phyloP scores from a whole-genome alignment of 129 eudicot species.

The Kitagawia praeruptora region DNA sequence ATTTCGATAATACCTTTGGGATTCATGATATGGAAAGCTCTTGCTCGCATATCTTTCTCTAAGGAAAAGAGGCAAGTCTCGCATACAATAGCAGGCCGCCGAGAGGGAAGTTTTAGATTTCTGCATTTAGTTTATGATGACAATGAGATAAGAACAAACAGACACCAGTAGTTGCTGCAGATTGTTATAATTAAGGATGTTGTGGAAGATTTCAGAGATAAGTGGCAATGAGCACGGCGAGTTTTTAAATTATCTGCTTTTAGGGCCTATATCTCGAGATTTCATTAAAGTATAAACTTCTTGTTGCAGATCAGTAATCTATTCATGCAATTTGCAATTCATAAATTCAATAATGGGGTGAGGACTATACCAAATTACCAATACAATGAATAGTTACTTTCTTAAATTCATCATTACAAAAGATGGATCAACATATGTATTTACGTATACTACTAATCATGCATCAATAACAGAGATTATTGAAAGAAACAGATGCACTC shows the following conservation, averaged over 20 bases:
- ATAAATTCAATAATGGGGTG: background rate
- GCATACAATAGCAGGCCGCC: slow-evolving; percentile 76
- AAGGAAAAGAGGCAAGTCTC: slow-evolving; percentile 81
- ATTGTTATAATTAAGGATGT: background rate
- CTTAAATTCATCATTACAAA: background rate
- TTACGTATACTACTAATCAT: background rate
- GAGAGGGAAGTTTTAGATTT: slow-evolving; percentile 91
- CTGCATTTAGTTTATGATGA: slow-evolving; percentile 27
- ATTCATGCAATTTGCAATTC: background rate
- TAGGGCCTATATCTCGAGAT: background rate
- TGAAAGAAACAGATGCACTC: slow-evolving; percentile 13
- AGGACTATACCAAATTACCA: background rate
- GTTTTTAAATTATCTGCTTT: background rate
- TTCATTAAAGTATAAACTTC: background rate
- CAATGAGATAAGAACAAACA: background rate
- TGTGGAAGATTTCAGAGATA: background rate
- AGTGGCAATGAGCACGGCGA: background rate
- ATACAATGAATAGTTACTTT: background rate
- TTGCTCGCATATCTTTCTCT: slow-evolving; percentile 62
- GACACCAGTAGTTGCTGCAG: background rate
- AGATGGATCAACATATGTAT: background rate
- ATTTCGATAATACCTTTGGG: slow-evolving; percentile 77
- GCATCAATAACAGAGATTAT: slow-evolving; percentile 1
- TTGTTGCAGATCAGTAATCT: background rate
- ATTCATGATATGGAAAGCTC: slow-evolving; percentile 89